Evolutionary conservation across 106 monocot species (phyloP).

Genomic region (Dendrobium chrysotoxum): DNA sequence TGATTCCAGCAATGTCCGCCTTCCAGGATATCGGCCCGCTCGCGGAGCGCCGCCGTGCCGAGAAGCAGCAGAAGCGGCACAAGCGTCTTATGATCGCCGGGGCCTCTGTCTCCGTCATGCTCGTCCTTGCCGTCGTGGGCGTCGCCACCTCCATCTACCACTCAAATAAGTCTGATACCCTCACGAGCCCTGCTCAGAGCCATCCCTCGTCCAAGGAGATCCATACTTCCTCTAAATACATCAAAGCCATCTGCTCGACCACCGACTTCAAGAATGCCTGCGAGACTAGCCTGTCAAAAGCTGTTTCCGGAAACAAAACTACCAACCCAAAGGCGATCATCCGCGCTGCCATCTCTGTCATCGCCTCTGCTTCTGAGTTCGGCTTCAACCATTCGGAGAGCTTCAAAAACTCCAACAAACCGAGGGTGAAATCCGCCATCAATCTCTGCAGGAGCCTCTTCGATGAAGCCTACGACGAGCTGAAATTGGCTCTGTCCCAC

Average conservation of each 20-base stretch:
- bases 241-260: slow-evolving; percentile 22
- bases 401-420: slow-evolving; percentile 32
- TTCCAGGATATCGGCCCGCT: slow-evolving; percentile 63
- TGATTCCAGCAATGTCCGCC: slow-evolving; percentile 34
- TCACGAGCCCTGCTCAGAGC: no score
- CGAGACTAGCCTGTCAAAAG: slow-evolving; percentile 25
- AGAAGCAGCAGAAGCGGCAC: slow-evolving; percentile 22
- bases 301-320: slow-evolving; percentile 5
- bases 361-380: slow-evolving; percentile 22
- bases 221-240: slow-evolving; percentile 14
- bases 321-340: slow-evolving; percentile 50
- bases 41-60: slow-evolving; percentile 57
- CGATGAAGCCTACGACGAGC: slow-evolving; percentile 36
- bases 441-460: slow-evolving; percentile 51
- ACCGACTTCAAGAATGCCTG: slow-evolving; percentile 30
- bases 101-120: slow-evolving; percentile 22
- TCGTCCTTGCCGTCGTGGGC: slow-evolving; percentile 27
- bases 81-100: slow-evolving; percentile 38
- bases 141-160: slow-evolving; percentile 19
- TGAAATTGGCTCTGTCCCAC: slow-evolving; percentile 25
- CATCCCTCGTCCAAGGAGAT: neutral
- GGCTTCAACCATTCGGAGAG: slow-evolving; percentile 31
- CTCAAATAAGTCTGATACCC: neutral
- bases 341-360: slow-evolving; percentile 40
- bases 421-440: slow-evolving; percentile 39